Conservation (phyloP, 1,284 basidiomycete genomes). For the Leccinum pachyderme region DNA sequence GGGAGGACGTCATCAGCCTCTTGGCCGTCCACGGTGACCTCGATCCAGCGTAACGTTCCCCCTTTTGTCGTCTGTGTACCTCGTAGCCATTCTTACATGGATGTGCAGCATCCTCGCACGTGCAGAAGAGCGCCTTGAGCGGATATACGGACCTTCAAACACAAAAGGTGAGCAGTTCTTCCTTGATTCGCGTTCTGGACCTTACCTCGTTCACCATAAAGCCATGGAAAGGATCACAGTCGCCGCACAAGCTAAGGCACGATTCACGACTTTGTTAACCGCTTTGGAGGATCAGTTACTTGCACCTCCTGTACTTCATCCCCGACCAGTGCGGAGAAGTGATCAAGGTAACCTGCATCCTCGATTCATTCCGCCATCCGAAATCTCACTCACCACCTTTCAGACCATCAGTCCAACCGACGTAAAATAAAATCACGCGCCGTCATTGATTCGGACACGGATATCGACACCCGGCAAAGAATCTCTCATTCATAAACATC, state of each 20-base stretch:
- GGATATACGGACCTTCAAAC: constrained; percentile 25
- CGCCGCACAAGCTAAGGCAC: constrained; percentile 11
- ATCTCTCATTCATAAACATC: constrained; percentile 6
- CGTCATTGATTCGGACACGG: constrained; percentile 9
- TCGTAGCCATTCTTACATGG: constrained; percentile 3
- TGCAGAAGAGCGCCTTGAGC: constrained; percentile 23
- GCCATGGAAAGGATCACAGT: constrained; percentile 11
- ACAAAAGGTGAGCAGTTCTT: constrained; percentile 11
- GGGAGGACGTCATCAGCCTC: constrained; percentile 31
- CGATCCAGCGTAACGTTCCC: constrained; percentile 15
- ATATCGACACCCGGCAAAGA: background rate
- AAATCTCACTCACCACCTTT: background rate
- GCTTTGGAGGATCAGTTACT: constrained; percentile 20
- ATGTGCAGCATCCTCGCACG: constrained; percentile 23
- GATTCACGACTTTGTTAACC: constrained; percentile 6
- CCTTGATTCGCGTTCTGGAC: background rate
- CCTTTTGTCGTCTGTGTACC: background rate
- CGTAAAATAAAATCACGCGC: constrained; percentile 3
- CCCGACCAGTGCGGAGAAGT: constrained; percentile 16
- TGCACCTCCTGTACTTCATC: constrained; percentile 9
- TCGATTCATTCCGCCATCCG: background rate
- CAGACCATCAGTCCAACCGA: constrained; percentile 1
- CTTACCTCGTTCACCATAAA: constrained; percentile 1
- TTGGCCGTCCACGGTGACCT: constrained; percentile 21
- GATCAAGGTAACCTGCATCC: constrained; percentile 1